Evolutionary conservation across 2,329 filamentous ascomycete genomes (phyloP).

Genomic region (Epichloe uncinata): DNA sequence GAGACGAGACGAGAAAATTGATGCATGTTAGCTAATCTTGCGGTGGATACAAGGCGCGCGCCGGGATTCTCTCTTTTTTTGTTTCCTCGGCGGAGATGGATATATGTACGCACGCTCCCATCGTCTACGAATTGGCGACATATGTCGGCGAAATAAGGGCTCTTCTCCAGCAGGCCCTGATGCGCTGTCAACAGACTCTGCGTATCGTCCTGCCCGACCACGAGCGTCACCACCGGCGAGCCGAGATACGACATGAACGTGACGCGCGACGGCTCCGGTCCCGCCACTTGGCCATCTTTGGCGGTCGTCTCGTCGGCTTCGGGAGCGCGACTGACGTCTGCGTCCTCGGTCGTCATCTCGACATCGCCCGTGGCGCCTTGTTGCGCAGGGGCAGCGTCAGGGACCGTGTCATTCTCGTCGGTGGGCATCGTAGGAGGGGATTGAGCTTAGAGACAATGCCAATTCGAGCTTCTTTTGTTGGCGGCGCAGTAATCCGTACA

Average conservation of each 20-base stretch:
- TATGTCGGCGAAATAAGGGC: slow-evolving; percentile 57
- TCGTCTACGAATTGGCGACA: slow-evolving; percentile 49
- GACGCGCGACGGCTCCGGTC: slow-evolving; percentile 25
- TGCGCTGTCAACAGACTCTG: slow-evolving; percentile 62
- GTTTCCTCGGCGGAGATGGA: neutral
- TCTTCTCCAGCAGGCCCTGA: slow-evolving; percentile 59
- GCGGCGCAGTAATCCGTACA: too few species aligned
- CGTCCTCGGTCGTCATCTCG: slow-evolving; percentile 23
- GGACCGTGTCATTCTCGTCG: slow-evolving; percentile 7
- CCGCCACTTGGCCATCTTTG: slow-evolving; percentile 22
- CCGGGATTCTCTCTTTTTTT: too few species aligned
- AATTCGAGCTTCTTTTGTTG: neutral
- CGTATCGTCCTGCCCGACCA: slow-evolving; percentile 46
- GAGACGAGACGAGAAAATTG: neutral
- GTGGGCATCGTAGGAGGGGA: neutral
- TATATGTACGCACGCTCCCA: slow-evolving; percentile 37
- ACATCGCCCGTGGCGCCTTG: slow-evolving; percentile 20
- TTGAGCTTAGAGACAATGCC: neutral
- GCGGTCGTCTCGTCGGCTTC: slow-evolving; percentile 16
- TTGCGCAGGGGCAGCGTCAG: slow-evolving; percentile 8
- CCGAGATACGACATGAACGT: slow-evolving; percentile 47
- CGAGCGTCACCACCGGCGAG: slow-evolving; percentile 55
- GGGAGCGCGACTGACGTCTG: slow-evolving; percentile 8
- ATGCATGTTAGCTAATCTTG: neutral
- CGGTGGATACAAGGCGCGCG: too few species aligned